Base-by-base conservation (phyloP, 495 filamentous ascomycete genomes). In the Neurospora terricola region DNA sequence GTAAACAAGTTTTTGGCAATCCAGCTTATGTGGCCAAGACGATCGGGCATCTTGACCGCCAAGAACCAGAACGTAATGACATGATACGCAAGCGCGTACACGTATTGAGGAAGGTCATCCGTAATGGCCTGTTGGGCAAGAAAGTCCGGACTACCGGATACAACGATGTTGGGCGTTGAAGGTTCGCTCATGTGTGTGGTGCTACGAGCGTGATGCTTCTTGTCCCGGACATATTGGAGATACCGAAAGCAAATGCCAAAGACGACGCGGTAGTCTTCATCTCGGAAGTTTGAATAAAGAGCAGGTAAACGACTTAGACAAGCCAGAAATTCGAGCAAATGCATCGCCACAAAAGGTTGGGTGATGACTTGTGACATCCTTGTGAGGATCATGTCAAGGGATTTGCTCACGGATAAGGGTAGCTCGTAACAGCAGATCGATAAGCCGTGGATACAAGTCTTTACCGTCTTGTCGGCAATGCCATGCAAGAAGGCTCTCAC, bases 51-150 rank as follows among this genome's bases (percentile, higher is more conserved):
- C 79, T 92, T 94, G 73, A 98, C 79, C 8, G 93, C 91, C 70
- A 98, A 83, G 80, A 97, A 98, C 96, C 96, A 99, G 77, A 97
- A 97, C 4, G 93, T 92, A 76, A 98, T 93, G 76, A 97, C 94
- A 80, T 98, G 94, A 79, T 97, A 97, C 7, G 96, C 94, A 34
- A 98, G 84, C 1, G 93, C 91, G 78, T 94, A 94, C 38, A 98
- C 93, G 79, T 99, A 99, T 79, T 94, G 93, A 2, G 93, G 92
- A 10, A 95, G 85, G 77, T 93, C 92, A 69, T 90, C 87, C 7
- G 84, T 81, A 23, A 81, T 75, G 71, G 80, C 82, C 43, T 81
- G 83, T 69, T 80, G 82, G 12, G 76, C 76, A 30, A 73, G 38
- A 0, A 75, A 42, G 0, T 80, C 71, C 21, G 70, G 34, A 4